These are phyloP conservation scores for Articulospora tetracladia DNA, from an alignment of 495 filamentous ascomycete species.

Conservation along the genomic window DNA sequence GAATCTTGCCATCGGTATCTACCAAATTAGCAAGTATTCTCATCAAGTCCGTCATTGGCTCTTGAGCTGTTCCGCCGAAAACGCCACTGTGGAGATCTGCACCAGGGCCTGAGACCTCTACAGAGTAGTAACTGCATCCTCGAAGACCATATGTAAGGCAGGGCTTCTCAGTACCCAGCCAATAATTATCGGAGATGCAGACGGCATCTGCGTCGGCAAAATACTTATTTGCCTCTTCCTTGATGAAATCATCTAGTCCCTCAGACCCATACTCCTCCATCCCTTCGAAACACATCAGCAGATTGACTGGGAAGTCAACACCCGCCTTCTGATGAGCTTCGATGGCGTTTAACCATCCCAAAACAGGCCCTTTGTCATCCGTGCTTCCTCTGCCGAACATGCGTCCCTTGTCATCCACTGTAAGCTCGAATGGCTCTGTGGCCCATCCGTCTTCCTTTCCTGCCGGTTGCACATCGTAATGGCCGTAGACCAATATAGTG, in stretches of 20 bases:
- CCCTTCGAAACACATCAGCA: conserved; percentile 99
- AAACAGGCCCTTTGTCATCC: conserved; percentile 96
- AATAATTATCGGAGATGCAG: conserved; percentile 99
- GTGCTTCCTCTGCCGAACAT: conserved; percentile 97
- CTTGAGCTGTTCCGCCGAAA: conserved; percentile 91
- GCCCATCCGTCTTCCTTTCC: conserved; percentile 92
- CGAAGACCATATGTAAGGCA: conserved; percentile 98
- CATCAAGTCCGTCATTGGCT: conserved; percentile 96
- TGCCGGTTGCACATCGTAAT: conserved; percentile 98
- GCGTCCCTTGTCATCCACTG: conserved; percentile 80
- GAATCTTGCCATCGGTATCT: conserved; percentile 83
- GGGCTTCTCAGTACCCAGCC: conserved; percentile 97
- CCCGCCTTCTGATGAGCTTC: conserved; percentile 95
- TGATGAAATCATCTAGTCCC: conserved; percentile 91
- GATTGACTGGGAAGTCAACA: conserved; percentile 92
- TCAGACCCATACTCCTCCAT: conserved; percentile 99
- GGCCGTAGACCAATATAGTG: conserved; percentile 94
- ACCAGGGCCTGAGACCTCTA: conserved; percentile 83
- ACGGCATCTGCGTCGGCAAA: conserved; percentile 95
- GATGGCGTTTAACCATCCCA: conserved; percentile 97
- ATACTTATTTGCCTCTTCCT: conserved; percentile 80
- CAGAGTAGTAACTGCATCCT: conserved; percentile 92
- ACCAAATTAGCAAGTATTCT: conserved; percentile 78
- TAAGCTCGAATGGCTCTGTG: conserved; percentile 89
- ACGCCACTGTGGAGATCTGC: conserved; percentile 95